phyloP scores from a whole-genome alignment of 176 grass and related monocot species.

The Aegilops speltoides region DNA sequence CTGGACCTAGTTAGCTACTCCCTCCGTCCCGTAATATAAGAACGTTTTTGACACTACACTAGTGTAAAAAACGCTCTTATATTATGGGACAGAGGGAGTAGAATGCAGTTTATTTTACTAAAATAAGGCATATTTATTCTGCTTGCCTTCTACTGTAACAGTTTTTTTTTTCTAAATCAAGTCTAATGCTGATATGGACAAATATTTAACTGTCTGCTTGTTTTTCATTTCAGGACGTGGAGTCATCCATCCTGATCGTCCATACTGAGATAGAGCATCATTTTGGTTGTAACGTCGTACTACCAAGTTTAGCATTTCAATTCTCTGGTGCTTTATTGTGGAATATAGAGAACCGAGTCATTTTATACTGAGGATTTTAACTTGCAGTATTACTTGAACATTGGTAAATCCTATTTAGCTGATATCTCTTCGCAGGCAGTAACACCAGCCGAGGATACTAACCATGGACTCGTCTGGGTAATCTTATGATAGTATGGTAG shows the following conservation, averaged over 20 bases:
- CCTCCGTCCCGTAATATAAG: no score
- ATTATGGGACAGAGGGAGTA: no score
- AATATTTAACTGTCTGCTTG: conserved; percentile 3
- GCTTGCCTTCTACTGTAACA: neutral
- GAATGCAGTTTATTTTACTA: neutral
- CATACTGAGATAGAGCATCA: conserved; percentile 14
- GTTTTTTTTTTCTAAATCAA: neutral
- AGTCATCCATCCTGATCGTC: conserved; percentile 13
- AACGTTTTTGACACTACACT: no score
- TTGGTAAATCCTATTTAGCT: neutral
- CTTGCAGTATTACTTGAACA: neutral
- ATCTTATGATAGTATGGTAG: neutral
- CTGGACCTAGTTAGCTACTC: neutral
- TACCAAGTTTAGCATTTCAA: conserved; percentile 28
- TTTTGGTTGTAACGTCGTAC: neutral
- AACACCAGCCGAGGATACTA: neutral
- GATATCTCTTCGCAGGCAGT: neutral
- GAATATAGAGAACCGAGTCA: conserved; percentile 18
- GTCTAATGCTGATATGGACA: neutral
- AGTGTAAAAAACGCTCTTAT: no score
- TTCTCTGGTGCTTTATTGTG: conserved; percentile 23
- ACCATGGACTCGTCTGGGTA: neutral
- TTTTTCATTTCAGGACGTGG: conserved; percentile 42
- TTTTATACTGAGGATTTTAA: conserved; percentile 10
- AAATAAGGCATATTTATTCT: neutral